Conservation (phyloP, 179 eudicot species). For the Silene noctiflora region DNA sequence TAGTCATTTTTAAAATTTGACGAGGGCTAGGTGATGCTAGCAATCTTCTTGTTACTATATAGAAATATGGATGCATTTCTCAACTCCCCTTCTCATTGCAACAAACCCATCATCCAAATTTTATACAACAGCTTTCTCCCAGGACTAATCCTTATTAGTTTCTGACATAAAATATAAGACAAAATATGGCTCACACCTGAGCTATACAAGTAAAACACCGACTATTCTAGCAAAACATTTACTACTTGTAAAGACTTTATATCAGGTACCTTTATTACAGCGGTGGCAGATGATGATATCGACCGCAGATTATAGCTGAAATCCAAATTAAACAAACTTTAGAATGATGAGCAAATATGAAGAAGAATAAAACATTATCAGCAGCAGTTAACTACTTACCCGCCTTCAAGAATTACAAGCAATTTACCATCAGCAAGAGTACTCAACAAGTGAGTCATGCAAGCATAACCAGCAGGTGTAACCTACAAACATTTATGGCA, state of each 20-base stretch:
- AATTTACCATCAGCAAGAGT: conserved; percentile 71
- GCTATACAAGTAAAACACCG: background rate
- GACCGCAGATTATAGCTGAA: conserved; percentile 96
- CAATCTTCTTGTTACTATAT: too few relatives aligned
- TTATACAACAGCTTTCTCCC: background rate
- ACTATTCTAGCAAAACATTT: background rate
- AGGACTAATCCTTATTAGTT: background rate
- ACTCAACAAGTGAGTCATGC: conserved; percentile 79
- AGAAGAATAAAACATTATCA: background rate
- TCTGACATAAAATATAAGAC: background rate
- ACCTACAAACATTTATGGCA: conserved; percentile 47
- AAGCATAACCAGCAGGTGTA: conserved; percentile 88
- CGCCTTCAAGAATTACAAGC: conserved; percentile 97
- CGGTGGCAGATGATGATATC: conserved; percentile 89
- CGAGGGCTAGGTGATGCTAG: too few relatives aligned
- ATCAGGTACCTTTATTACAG: conserved; percentile 71
- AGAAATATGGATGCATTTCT: too few relatives aligned
- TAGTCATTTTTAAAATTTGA: too few relatives aligned
- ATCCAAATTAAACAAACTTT: conserved; percentile 8
- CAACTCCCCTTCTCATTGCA: too few relatives aligned
- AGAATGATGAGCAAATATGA: background rate
- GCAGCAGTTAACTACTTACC: conserved; percentile 45
- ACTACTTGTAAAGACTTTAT: background rate
- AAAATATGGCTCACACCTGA: background rate
- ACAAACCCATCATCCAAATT: too few relatives aligned